Conservation (phyloP, 2,329 filamentous ascomycete species). For the Calycina marina region DNA sequence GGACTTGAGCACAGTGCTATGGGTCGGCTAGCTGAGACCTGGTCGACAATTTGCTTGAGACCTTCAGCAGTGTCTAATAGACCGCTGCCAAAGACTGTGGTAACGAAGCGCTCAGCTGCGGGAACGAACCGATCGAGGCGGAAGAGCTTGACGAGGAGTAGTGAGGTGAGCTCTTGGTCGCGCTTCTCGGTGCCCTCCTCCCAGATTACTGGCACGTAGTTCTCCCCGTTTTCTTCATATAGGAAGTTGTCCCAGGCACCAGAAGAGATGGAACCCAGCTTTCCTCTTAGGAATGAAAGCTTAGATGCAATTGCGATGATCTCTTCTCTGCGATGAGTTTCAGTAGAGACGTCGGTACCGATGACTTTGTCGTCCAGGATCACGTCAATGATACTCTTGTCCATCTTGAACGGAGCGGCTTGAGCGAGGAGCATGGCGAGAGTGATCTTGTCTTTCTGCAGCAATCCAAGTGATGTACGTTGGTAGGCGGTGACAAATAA, state of each 20-base stretch:
- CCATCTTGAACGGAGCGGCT: conserved; percentile 91
- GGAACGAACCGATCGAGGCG: conserved; percentile 92
- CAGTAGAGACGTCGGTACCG: conserved; percentile 65
- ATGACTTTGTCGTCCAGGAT: conserved; percentile 67
- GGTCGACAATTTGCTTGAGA: conserved; percentile 67
- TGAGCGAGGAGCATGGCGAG: conserved; percentile 91
- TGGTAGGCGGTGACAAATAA: conserved; percentile 86
- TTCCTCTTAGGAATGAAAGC: conserved; percentile 58
- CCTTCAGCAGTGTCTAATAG: conserved; percentile 78
- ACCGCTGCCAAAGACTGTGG: conserved; percentile 67
- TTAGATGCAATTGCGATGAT: conserved; percentile 54
- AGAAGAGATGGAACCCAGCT: conserved; percentile 45
- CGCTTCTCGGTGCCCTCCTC: conserved; percentile 45
- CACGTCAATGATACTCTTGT: conserved; percentile 73
- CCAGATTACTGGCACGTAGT: conserved; percentile 66
- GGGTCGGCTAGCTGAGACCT: conserved; percentile 72
- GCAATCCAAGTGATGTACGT: conserved; percentile 78
- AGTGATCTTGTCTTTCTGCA: conserved; percentile 90
- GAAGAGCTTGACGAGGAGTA: conserved; percentile 87
- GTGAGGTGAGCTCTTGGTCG: conserved; percentile 66
- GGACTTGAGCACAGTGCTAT: conserved; percentile 88
- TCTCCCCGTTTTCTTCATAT: conserved; percentile 73
- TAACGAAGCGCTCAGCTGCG: conserved; percentile 79
- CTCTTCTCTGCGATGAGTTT: conserved; percentile 47
- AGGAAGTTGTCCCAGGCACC: conserved; percentile 72